These are phyloP conservation scores for Rhinocladiella mackenziei DNA, from an alignment of 2,329 filamentous ascomycete genomes.

Conservation along the genomic window DNA sequence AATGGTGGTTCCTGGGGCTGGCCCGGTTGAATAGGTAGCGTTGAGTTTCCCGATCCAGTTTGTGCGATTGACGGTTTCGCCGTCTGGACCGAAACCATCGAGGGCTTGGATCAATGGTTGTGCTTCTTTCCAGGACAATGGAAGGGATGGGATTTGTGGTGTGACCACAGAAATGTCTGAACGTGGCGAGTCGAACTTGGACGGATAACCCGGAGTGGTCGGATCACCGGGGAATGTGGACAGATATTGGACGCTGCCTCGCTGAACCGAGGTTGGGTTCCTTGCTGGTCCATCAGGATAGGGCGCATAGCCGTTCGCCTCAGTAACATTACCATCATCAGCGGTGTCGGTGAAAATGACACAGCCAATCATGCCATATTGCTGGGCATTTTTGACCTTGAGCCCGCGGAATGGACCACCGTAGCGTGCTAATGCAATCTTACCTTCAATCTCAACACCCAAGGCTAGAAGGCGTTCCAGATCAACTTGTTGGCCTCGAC, in stretches of 20 bases:
- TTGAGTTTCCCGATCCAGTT: constrained; percentile 36
- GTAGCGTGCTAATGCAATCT: constrained; percentile 47
- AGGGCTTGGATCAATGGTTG: constrained; percentile 34
- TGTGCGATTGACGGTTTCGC: constrained; percentile 34
- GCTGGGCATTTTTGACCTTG: constrained; percentile 48
- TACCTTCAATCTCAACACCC: constrained; percentile 45
- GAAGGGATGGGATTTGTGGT: constrained; percentile 37
- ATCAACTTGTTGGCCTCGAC: constrained; percentile 41
- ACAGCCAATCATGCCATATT: constrained; percentile 43
- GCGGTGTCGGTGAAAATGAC: constrained; percentile 46
- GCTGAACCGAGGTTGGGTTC: constrained; percentile 45
- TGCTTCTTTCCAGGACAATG: constrained; percentile 33
- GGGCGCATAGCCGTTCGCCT: constrained; percentile 43
- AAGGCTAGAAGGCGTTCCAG: constrained; percentile 42
- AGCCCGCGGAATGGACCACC: constrained; percentile 45
- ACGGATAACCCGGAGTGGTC: constrained; percentile 35
- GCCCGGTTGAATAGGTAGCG: constrained; percentile 34
- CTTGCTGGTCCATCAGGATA: constrained; percentile 45
- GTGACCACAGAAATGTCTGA: constrained; percentile 30
- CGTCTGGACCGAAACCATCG: constrained; percentile 34
- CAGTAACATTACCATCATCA: constrained; percentile 47
- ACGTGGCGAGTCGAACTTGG: constrained; percentile 31
- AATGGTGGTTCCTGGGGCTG: constrained; percentile 30
- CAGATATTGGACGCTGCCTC: constrained; percentile 42
- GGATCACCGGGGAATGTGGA: constrained; percentile 31